phyloP scores from a whole-genome alignment of 192 early-diverging fungal genomes.

The Backusella mclennaniae region DNA sequence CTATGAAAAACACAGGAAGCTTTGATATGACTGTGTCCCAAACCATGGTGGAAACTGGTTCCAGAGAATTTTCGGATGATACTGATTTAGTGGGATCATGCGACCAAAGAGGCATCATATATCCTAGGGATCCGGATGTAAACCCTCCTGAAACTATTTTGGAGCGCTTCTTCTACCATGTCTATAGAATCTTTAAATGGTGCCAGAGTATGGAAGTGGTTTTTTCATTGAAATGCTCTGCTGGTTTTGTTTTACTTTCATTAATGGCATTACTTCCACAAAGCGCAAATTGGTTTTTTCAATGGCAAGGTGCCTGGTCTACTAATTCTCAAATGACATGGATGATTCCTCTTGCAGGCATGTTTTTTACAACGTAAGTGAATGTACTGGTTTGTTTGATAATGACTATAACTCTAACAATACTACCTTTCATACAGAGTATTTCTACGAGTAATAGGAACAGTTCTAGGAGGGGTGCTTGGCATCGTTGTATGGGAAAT shows the following conservation, averaged over 20 bases:
- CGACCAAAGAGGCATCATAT: background rate
- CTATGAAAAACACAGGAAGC: background rate
- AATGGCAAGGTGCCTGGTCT: constrained; percentile 32
- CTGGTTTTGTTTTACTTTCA: constrained; percentile 20
- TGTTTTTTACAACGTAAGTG: constrained; percentile 28
- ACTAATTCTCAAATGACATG: constrained; percentile 25
- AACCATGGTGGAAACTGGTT: background rate
- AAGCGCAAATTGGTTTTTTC: constrained; percentile 15
- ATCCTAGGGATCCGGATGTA: constrained; percentile 33
- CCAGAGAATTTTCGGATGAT: background rate
- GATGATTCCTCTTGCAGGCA: constrained; percentile 31
- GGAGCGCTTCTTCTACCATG: constrained; percentile 27
- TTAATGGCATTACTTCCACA: constrained; percentile 20
- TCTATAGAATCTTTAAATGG: constrained; percentile 23
- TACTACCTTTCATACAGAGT: background rate
- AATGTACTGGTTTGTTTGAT: background rate
- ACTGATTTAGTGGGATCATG: background rate
- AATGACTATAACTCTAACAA: background rate
- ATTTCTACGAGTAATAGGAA: constrained; percentile 19
- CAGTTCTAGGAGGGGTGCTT: constrained; percentile 9
- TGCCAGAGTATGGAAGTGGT: constrained; percentile 18
- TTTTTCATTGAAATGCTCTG: constrained; percentile 29
- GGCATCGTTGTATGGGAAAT: constrained; percentile 34
- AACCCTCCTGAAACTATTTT: constrained; percentile 11
- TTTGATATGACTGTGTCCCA: background rate